phyloP scores from a whole-genome alignment of 2,329 filamentous ascomycete genomes.

The Mariannaea elegans region DNA sequence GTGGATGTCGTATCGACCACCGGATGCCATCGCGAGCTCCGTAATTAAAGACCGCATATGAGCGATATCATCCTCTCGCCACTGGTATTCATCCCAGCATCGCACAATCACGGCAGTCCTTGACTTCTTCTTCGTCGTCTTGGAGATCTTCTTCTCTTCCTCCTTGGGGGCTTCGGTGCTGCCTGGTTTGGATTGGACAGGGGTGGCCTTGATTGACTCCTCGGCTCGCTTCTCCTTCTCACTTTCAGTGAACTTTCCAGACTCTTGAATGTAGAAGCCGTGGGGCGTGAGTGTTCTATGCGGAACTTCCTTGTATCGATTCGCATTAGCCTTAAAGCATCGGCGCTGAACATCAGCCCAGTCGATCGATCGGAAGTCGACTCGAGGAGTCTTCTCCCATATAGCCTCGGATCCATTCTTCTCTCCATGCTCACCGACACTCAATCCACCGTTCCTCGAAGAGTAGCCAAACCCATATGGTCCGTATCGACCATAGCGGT shows the following conservation, averaged over 20 bases:
- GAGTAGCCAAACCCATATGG: conserved; percentile 93
- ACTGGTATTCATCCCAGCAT: conserved; percentile 82
- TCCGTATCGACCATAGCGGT: conserved; percentile 86
- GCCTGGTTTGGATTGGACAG: not conserved
- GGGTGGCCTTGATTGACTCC: conserved; percentile 26
- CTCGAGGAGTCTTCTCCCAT: conserved; percentile 75
- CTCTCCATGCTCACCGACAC: conserved; percentile 86
- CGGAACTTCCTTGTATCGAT: conserved; percentile 69
- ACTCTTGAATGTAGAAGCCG: conserved; percentile 62
- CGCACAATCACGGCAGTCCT: conserved; percentile 81
- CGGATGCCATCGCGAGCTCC: conserved; percentile 81
- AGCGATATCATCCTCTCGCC: conserved; percentile 81
- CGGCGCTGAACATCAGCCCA: conserved; percentile 83
- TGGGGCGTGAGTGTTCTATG: conserved; percentile 51
- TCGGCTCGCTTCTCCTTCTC: conserved; percentile 25
- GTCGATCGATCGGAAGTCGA: conserved; percentile 80
- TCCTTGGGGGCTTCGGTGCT: conserved; percentile 19
- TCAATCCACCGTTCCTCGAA: conserved; percentile 78
- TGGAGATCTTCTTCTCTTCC: conserved; percentile 6
- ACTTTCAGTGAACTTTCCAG: conserved; percentile 11
- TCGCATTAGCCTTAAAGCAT: conserved; percentile 76
- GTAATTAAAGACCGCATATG: conserved; percentile 85
- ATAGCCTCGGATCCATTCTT: conserved; percentile 81
- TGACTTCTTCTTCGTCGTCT: conserved; percentile 31
- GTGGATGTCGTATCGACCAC: conserved; percentile 87